Conservation (phyloP, 1,284 basidiomycete species). For the Ganoderma lucidum region DNA sequence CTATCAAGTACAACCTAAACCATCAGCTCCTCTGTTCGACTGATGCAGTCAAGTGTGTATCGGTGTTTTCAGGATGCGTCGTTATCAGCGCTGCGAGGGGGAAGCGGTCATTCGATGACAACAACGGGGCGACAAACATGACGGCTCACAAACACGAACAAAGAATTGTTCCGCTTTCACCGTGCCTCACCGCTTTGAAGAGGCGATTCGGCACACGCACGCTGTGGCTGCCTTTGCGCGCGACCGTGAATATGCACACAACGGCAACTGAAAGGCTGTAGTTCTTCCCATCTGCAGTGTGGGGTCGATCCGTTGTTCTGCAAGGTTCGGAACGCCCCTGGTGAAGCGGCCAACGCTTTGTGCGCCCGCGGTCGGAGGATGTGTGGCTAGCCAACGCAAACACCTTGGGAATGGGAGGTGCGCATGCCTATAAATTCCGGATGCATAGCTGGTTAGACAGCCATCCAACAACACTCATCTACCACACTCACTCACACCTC, state of each 20-base stretch:
- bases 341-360: not conserved
- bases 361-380: not conserved
- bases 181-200: constrained; percentile 4
- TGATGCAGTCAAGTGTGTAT: constrained; percentile 12
- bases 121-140: constrained; percentile 8
- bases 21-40: constrained; percentile 7
- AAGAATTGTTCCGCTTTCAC: constrained; percentile 20
- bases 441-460: not conserved
- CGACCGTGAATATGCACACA: constrained; percentile 12
- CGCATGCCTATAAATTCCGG: constrained; percentile 10
- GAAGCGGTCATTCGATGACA: constrained; percentile 18
- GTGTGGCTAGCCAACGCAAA: not conserved
- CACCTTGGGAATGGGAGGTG: constrained; percentile 6
- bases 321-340: constrained; percentile 10
- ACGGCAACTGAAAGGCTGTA: constrained; percentile 28
- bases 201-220: constrained; percentile 17
- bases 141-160: constrained; percentile 21
- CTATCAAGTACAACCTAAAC: not conserved
- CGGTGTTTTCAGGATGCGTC: constrained; percentile 5
- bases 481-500: constrained; percentile 4
- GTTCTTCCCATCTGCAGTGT: constrained; percentile 22
- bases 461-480: constrained; percentile 8
- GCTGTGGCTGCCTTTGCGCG: constrained; percentile 17
- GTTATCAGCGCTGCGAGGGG: constrained; percentile 19
- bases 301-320: constrained; percentile 13